Evolutionary conservation across 2,329 filamentous ascomycete species (phyloP).

Genomic region (Beauveria caledonica): DNA sequence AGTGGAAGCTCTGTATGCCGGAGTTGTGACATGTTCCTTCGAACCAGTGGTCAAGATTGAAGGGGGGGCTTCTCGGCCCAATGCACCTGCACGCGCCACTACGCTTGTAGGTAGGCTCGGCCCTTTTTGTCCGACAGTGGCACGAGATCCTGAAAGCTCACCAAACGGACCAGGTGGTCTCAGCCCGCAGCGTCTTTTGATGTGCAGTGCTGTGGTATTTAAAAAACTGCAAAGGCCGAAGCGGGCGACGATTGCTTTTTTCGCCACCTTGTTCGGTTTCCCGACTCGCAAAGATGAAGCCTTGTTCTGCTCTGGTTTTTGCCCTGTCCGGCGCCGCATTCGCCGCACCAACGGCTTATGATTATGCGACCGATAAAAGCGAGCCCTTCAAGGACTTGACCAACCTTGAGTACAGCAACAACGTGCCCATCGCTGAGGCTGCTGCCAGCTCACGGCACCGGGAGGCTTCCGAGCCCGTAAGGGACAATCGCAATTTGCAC

Average conservation of each 20-base stretch:
- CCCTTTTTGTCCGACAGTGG: not conserved
- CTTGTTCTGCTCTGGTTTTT: not conserved
- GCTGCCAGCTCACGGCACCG: not conserved
- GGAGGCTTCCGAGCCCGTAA: not conserved
- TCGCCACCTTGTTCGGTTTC: not conserved
- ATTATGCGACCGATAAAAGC: not conserved
- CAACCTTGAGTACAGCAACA: not conserved
- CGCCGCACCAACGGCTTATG: not conserved
- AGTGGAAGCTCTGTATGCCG: too few relatives aligned
- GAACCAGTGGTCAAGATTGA: not conserved
- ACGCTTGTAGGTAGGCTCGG: not conserved
- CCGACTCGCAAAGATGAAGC: not conserved
- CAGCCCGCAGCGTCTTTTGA: not conserved
- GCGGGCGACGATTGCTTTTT: not conserved
- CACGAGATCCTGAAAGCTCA: not conserved
- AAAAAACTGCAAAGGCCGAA: not conserved
- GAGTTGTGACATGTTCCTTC: not conserved
- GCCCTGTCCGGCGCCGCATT: not conserved
- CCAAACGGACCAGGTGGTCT: not conserved
- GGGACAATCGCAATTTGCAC: slow-evolving; percentile 3
- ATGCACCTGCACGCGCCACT: slow-evolving; percentile 1
- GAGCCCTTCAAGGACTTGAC: slow-evolving; percentile 1
- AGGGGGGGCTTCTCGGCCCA: slow-evolving; percentile 5
- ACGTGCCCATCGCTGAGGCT: not conserved
- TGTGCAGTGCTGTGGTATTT: not conserved